Evolutionary conservation across 495 filamentous ascomycete genomes (phyloP).

Genomic region (Umbilicaria muhlenbergii): DNA sequence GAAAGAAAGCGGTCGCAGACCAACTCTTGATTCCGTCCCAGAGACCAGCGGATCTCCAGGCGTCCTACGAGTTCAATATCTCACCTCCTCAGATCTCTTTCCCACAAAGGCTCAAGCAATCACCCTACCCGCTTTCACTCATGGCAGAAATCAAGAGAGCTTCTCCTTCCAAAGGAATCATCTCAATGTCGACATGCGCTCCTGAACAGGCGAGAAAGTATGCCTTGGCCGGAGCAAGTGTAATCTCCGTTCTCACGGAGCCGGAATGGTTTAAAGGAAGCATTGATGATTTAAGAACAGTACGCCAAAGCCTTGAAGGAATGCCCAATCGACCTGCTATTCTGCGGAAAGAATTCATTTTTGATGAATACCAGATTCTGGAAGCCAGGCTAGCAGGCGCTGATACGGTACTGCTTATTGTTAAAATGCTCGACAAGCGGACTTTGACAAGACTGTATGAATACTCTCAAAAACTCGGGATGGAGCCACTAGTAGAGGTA

Average conservation of each 20-base stretch:
- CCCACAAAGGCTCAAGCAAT: conserved; percentile 59
- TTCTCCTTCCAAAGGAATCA: conserved; percentile 91
- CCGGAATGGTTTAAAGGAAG: conserved; percentile 98
- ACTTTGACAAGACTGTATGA: conserved; percentile 67
- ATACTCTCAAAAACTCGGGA: conserved; percentile 80
- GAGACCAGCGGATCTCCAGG: conserved; percentile 71
- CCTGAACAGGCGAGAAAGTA: conserved; percentile 84
- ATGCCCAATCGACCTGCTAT: conserved; percentile 87
- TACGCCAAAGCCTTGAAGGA: conserved; percentile 72
- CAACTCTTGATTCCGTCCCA: conserved; percentile 82
- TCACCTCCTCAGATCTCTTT: conserved; percentile 78
- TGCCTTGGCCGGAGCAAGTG: conserved; percentile 83
- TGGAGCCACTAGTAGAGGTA: conserved; percentile 97
- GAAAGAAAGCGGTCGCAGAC: conserved; percentile 55
- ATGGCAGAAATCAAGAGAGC: conserved; percentile 97
- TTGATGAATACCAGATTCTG: conserved; percentile 95
- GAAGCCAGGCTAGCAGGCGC: conserved; percentile 88
- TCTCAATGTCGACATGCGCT: conserved; percentile 73
- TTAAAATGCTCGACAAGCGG: conserved; percentile 83
- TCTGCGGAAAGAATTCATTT: conserved; percentile 92
- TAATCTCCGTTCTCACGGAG: conserved; percentile 94
- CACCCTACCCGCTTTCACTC: conserved; percentile 66
- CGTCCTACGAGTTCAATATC: conserved; percentile 66
- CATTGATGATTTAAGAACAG: conserved; percentile 81
- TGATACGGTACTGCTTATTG: conserved; percentile 89